Evolutionary conservation across 2,329 filamentous ascomycete genomes (phyloP), one percentile per base, ranked within the genome.

Genomic region (Penicillium psychrosexuale): DNA sequence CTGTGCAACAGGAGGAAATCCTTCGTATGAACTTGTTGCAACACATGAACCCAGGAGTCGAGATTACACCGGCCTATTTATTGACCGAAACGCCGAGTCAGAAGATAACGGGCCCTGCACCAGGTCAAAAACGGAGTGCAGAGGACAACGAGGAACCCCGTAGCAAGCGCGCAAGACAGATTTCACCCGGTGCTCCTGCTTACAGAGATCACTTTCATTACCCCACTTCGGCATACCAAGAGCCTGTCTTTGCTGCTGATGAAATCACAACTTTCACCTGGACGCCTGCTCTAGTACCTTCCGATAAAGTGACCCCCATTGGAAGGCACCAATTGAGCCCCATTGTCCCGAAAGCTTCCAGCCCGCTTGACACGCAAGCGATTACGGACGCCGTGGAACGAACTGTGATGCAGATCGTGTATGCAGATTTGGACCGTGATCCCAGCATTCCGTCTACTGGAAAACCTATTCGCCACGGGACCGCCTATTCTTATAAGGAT

Each of bases 371-470:
- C 12, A 5, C 33, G 2, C 37, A 38, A 19, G 17, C 47, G 8
- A 43, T 66, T 17, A 50, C 53, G 2, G 66, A 67, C 33, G 57
- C 54, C 6, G 43, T 72, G 22, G 63, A 70, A 53, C 63, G 56
- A 19, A 46, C 60, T 2, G 37, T 73, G n/a, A 59, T 70, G 48
- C 57, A 60, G 8, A 53, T 67, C 8, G 59, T 65, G 8, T 71
- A 72, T 42, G 15, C 47, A 30, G 61, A 64, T n/a, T 61, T 73
- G n/a, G 67, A 71, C 22, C 64, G 70, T 9, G 58, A 70, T 56
- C 61, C 60, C 19, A 59, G 37, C 45, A 62, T 68, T 27, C 58
- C 61, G 13, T 45, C 49, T 17, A 54, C 33, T 13, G 39, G 30
- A 11, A 45, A 54, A 1, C 46, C 64, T 1, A 47, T 53, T 19